Evolutionary conservation across 305 asterid genomes (phyloP).

Genomic region (Fraxinus latifolia): DNA sequence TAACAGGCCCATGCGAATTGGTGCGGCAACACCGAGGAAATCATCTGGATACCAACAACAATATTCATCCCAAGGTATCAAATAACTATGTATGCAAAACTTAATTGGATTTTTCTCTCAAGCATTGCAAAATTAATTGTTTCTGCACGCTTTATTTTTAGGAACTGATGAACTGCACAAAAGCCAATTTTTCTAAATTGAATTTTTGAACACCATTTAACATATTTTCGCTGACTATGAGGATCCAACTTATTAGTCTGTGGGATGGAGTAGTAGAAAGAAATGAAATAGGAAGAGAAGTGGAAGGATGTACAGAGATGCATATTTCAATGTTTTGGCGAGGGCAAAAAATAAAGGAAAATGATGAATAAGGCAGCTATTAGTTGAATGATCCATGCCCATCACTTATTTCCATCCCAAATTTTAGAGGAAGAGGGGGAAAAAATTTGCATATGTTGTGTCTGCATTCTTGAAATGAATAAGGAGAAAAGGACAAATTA

Average conservation of each 20-base stretch:
- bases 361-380: not conserved
- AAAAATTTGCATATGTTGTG: not conserved
- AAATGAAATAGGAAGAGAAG: not conserved
- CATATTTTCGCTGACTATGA: not conserved
- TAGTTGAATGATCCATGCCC: not conserved
- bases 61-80: slow-evolving; percentile 62
- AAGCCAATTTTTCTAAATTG: not conserved
- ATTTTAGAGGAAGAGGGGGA: not conserved
- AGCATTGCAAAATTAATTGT: not conserved
- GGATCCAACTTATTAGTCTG: not conserved
- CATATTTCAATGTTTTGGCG: not conserved
- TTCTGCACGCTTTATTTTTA: not conserved
- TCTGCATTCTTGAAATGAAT: not conserved
- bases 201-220: not conserved
- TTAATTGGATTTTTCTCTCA: not conserved
- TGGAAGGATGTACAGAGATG: not conserved
- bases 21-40: slow-evolving; percentile 92
- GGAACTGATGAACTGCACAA: not conserved
- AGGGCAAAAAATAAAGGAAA: not conserved
- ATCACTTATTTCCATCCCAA: not conserved
- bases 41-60: slow-evolving; percentile 79
- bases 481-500: not conserved
- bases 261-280: not conserved
- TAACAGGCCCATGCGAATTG: slow-evolving; percentile 92
- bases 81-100: not conserved